phyloP scores from a whole-genome alignment of 768 basidiomycete species.

The Mycena galopus region DNA sequence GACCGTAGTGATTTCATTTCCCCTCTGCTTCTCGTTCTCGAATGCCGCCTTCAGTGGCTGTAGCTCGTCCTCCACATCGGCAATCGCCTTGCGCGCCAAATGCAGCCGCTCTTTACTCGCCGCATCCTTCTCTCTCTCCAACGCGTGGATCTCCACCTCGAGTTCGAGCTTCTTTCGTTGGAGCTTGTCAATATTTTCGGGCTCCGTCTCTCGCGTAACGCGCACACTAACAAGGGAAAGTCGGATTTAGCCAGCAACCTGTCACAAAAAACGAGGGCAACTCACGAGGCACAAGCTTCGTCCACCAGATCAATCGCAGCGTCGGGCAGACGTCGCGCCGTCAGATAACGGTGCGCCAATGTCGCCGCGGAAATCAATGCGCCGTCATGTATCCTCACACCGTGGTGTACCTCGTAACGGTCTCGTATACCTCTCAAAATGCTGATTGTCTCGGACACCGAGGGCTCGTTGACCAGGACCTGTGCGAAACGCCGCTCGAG shows the following conservation, averaged over 20 bases:
- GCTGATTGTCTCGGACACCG: constrained; percentile 89
- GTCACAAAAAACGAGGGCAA: constrained; percentile 10
- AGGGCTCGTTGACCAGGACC: constrained; percentile 92
- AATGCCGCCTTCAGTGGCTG: constrained; percentile 87
- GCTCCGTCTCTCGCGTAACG: constrained; percentile 93
- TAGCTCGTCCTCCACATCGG: constrained; percentile 88
- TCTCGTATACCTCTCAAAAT: constrained; percentile 95
- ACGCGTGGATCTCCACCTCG: constrained; percentile 94
- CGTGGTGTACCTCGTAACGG: constrained; percentile 94
- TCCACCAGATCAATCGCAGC: constrained; percentile 94
- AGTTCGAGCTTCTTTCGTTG: constrained; percentile 91
- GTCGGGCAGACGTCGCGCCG: constrained; percentile 83
- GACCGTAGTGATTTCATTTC: constrained; percentile 82
- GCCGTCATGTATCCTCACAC: constrained; percentile 89
- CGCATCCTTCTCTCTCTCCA: constrained; percentile 92
- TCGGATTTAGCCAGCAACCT: constrained; percentile 19
- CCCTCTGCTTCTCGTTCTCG: constrained; percentile 86
- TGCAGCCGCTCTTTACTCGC: constrained; percentile 89
- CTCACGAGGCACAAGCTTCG: constrained; percentile 90
- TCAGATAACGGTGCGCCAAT: constrained; percentile 94
- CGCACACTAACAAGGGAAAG: constrained; percentile 69
- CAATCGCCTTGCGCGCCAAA: constrained; percentile 80
- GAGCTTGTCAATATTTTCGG: constrained; percentile 92
- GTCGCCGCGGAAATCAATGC: constrained; percentile 92
- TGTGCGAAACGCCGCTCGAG: constrained; percentile 94